Percentiles rank a stretch among this genome's conserved stretches.
Conservation (phyloP, 177 flowering plant species). For the Vitis hybrid region DNA sequence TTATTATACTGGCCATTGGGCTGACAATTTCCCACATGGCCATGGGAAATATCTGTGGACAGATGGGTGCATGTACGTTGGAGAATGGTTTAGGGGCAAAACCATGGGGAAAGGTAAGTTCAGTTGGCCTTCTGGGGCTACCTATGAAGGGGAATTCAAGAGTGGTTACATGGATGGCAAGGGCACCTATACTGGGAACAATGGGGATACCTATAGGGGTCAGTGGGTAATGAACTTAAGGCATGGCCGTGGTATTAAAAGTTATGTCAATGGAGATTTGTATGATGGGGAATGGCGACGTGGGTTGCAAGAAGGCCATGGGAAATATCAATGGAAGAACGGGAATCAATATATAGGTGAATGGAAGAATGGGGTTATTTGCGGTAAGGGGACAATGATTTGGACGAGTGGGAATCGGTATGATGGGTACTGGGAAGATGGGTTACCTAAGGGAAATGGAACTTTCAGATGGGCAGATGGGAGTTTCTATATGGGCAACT, state of each 20-base stretch:
- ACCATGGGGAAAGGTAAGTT: constrained; percentile 73
- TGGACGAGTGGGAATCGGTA: constrained; percentile 51
- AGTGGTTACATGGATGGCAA: constrained; percentile 62
- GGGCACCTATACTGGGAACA: constrained; percentile 43
- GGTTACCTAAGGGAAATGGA: constrained; percentile 52
- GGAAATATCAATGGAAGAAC: constrained; percentile 50
- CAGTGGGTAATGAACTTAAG: constrained; percentile 56
- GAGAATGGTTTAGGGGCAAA: constrained; percentile 77
- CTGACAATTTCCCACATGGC: constrained; percentile 67
- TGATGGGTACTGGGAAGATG: constrained; percentile 61
- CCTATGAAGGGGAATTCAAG: constrained; percentile 87
- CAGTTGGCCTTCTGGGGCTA: constrained; percentile 89
- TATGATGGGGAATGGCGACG: constrained; percentile 65
- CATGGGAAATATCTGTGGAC: constrained; percentile 82
- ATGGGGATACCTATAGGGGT: constrained; percentile 50
- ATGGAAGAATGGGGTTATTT: constrained; percentile 51
- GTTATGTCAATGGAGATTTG: constrained; percentile 43
- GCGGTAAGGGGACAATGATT: constrained; percentile 44
- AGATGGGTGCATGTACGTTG: constrained; percentile 90
- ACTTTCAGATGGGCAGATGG: constrained; percentile 49
- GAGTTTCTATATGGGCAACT: constrained; percentile 44
- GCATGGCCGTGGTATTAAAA: constrained; percentile 51
- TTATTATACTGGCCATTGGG: constrained; percentile 73
- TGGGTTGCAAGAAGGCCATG: constrained; percentile 54
- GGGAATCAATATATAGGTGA: constrained; percentile 51